These are phyloP conservation scores for Cladophialophora exuberans DNA, from an alignment of 2,329 filamentous ascomycete genomes.

Conservation along the genomic window DNA sequence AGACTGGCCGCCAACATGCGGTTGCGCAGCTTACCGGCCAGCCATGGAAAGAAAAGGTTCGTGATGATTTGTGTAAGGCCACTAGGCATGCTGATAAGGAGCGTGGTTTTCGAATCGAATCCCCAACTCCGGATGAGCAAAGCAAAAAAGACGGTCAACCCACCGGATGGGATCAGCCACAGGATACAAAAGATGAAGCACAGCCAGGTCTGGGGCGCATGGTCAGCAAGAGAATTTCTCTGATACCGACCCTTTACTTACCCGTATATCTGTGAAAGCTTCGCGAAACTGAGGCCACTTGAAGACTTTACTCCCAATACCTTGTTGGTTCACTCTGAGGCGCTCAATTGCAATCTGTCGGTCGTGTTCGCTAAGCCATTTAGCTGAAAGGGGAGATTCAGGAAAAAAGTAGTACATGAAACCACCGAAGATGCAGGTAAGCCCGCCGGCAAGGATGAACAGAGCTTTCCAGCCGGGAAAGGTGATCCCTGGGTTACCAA, in stretches of 20 bases:
- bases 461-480: conserved; percentile 53
- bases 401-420: conserved; percentile 49
- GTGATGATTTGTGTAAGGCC: conserved; percentile 53
- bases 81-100: conserved; percentile 56
- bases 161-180: conserved; percentile 50
- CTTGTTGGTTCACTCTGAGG: conserved; percentile 55
- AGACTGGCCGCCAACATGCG: conserved; percentile 59
- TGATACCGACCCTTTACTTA: not conserved
- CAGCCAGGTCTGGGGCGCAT: conserved; percentile 5
- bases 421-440: conserved; percentile 34
- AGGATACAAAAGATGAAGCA: conserved; percentile 10
- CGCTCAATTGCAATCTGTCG: conserved; percentile 56
- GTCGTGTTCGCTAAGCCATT: conserved; percentile 47
- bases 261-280: conserved; percentile 47
- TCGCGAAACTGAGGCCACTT: conserved; percentile 52
- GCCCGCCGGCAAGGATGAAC: conserved; percentile 50
- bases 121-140: conserved; percentile 60
- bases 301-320: conserved; percentile 57
- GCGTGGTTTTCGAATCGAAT: conserved; percentile 58
- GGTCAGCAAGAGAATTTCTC: not conserved
- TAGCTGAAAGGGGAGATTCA: conserved; percentile 49
- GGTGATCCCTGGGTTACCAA: conserved; percentile 1
- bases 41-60: conserved; percentile 52
- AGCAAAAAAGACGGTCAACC: conserved; percentile 61
- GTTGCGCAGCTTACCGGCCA: conserved; percentile 55